Conservation (phyloP, 768 basidiomycete species). For the Lenzites betulinus region DNA sequence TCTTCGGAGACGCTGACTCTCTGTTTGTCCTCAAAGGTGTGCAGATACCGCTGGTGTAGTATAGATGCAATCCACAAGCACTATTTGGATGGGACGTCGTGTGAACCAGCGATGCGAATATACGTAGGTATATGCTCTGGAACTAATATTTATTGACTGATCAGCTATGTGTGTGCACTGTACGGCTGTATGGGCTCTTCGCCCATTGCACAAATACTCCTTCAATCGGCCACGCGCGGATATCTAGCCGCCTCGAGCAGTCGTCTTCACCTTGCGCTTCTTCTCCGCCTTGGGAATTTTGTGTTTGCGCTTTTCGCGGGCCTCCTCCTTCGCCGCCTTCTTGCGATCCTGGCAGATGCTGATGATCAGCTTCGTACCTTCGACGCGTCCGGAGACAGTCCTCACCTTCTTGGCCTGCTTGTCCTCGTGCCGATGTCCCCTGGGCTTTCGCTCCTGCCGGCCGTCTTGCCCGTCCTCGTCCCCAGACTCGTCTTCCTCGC, state of each 20-base stretch:
- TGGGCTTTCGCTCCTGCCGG: conserved; percentile 58
- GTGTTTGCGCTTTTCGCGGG: conserved; percentile 82
- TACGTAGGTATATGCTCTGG: not conserved
- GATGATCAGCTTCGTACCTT: conserved; percentile 15
- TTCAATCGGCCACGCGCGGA: not conserved
- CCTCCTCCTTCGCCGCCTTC: conserved; percentile 83
- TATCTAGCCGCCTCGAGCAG: conserved; percentile 31
- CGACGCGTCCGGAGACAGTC: not conserved
- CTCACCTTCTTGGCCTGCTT: conserved; percentile 84
- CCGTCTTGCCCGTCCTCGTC: conserved; percentile 43
- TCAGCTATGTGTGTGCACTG: too few species aligned
- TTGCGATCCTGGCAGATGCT: conserved; percentile 73
- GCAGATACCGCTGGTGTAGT: conserved; percentile 10
- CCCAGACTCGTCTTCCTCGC: conserved; percentile 29
- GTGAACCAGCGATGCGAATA: not conserved
- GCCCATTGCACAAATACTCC: too few species aligned
- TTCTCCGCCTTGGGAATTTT: conserved; percentile 98
- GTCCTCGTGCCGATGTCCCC: conserved; percentile 94
- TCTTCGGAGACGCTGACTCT: not conserved
- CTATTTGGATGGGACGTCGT: conserved; percentile 1
- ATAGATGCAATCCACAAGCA: conserved; percentile 15
- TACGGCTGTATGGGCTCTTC: too few species aligned
- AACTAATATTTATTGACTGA: too few species aligned
- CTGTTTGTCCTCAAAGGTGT: not conserved
- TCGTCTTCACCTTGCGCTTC: conserved; percentile 73